Conservation (phyloP, 495 filamentous ascomycete genomes). For the Chaetomium fimeti region DNA sequence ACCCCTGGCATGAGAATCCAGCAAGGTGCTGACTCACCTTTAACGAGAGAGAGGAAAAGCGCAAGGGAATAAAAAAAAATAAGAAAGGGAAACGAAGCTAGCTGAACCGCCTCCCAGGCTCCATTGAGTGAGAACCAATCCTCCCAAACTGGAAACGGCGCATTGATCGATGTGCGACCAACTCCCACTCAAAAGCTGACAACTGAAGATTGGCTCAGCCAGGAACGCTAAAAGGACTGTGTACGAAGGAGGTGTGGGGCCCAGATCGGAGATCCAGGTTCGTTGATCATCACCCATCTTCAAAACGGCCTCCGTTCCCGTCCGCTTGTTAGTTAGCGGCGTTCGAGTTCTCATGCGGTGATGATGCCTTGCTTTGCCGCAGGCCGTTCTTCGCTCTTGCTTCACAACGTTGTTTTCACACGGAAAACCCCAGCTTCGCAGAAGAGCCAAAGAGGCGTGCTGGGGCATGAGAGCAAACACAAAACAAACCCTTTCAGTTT, state of each 20-base stretch:
- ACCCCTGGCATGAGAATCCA: neutral
- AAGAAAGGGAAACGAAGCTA: neutral
- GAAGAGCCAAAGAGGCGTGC: neutral
- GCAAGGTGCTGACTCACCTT: neutral
- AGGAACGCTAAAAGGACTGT: conserved; percentile 15
- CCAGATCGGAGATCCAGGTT: conserved; percentile 12
- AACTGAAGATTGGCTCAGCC: neutral
- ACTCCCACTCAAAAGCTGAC: neutral
- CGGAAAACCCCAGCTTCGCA: neutral
- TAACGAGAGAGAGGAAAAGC: neutral
- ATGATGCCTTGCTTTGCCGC: conserved; percentile 22
- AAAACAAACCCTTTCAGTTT: neutral
- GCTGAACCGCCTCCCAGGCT: neutral
- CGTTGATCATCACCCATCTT: conserved; percentile 7
- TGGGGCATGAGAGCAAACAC: neutral
- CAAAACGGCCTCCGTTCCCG: neutral
- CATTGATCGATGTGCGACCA: too few species aligned
- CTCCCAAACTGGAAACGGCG: neutral
- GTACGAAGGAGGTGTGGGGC: too few species aligned
- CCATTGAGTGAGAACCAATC: neutral
- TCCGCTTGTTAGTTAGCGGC: neutral
- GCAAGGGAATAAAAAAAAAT: too few species aligned
- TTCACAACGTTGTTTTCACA: conserved; percentile 7
- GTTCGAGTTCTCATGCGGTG: neutral
- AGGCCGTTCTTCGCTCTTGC: conserved; percentile 2